Conservation (phyloP, 163 green algal genomes). For the Scenedesmus sp. region DNA sequence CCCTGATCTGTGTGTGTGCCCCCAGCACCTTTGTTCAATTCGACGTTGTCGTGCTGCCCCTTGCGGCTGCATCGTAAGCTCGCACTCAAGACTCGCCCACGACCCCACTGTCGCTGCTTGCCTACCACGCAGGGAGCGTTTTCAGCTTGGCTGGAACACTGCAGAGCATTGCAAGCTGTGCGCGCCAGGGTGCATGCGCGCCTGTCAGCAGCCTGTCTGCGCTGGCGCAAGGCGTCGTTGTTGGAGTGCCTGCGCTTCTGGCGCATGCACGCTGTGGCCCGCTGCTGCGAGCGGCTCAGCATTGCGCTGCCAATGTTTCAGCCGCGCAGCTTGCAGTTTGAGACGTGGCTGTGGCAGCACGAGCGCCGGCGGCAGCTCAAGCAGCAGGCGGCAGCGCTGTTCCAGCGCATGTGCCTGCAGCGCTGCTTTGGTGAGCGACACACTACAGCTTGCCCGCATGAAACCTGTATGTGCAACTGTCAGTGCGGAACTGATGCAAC, state of each 20-base stretch:
- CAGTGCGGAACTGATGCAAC: not conserved
- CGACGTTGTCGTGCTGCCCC: no score
- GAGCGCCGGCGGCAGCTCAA: constrained; percentile 57
- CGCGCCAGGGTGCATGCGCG: not conserved
- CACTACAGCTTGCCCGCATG: not conserved
- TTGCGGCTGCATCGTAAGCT: no score
- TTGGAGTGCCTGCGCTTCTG: constrained; percentile 59
- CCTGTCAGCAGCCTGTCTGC: not conserved
- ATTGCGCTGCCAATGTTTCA: constrained; percentile 59
- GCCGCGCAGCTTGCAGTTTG: constrained; percentile 56
- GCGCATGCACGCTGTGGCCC: constrained; percentile 57
- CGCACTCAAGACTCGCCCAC: no score
- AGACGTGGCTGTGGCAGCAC: constrained; percentile 67
- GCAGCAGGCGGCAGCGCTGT: constrained; percentile 5
- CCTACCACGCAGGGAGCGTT: not conserved
- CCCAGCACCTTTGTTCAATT: no score
- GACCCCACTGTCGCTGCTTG: not conserved
- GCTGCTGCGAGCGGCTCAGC: constrained; percentile 57
- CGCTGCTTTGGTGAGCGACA: constrained; percentile 32
- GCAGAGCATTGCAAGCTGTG: not conserved
- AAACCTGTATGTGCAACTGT: not conserved
- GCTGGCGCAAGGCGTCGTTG: not conserved
- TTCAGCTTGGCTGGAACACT: not conserved
- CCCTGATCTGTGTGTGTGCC: not conserved
- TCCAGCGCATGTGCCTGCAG: not conserved